Percentiles rank a stretch among this genome's conserved stretches.
Evolutionary conservation across 2,329 filamentous ascomycete genomes (phyloP).

Genomic region (Sarocladiaceae sp.): DNA sequence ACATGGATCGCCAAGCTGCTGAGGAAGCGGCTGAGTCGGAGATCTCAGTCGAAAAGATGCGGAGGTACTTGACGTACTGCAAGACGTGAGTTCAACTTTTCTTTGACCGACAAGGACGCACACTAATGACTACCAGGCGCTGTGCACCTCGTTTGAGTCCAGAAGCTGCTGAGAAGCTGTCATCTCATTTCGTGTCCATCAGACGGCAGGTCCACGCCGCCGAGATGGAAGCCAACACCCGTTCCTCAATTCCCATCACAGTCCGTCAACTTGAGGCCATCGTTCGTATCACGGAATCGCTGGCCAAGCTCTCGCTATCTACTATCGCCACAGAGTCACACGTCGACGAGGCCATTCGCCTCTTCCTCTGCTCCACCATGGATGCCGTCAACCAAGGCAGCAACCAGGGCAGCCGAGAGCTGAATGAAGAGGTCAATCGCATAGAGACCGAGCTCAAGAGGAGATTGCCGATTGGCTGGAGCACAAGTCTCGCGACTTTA

Average conservation of each 20-base stretch:
- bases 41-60: slow-evolving; percentile 94
- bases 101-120: not conserved
- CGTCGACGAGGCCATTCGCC: slow-evolving; percentile 92
- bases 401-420: slow-evolving; percentile 74
- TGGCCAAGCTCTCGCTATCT: slow-evolving; percentile 84
- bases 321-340: slow-evolving; percentile 84
- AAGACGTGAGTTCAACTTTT: slow-evolving; percentile 63
- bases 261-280: slow-evolving; percentile 96
- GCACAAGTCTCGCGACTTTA: slow-evolving; percentile 79
- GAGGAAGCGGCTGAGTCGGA: slow-evolving; percentile 83
- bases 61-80: slow-evolving; percentile 94
- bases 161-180: slow-evolving; percentile 91
- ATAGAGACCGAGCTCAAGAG: slow-evolving; percentile 85
- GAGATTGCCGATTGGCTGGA: slow-evolving; percentile 89
- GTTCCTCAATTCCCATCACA: slow-evolving; percentile 93
- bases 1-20: slow-evolving; percentile 80
- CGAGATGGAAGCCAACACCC: slow-evolving; percentile 81
- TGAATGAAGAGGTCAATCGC: slow-evolving; percentile 82
- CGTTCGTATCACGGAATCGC: slow-evolving; percentile 90
- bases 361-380: slow-evolving; percentile 97
- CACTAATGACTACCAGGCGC: slow-evolving; percentile 50
- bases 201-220: slow-evolving; percentile 87
- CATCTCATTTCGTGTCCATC: slow-evolving; percentile 95
- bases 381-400: slow-evolving; percentile 90
- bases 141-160: slow-evolving; percentile 87